Evolutionary conservation across 2,329 filamentous ascomycete species (phyloP).

Genomic region (Verruconis gallopava): DNA sequence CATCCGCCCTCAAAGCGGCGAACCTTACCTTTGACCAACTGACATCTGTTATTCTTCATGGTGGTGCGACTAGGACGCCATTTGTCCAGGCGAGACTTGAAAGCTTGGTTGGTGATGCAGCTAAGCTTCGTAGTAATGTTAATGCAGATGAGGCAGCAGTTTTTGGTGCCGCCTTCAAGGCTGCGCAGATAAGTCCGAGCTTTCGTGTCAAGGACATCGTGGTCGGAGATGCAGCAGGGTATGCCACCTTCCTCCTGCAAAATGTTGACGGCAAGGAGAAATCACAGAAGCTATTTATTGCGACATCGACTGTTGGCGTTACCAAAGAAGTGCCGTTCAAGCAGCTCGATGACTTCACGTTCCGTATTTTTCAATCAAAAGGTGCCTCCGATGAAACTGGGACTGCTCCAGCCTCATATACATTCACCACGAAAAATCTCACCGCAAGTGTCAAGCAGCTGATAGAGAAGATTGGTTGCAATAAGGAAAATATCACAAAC

Average conservation of each 20-base stretch:
- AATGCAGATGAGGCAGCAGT: slow-evolving; percentile 96
- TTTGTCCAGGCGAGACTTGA: slow-evolving; percentile 89
- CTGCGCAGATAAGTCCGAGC: slow-evolving; percentile 79
- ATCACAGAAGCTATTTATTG: slow-evolving; percentile 72
- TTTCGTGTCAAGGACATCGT: slow-evolving; percentile 98
- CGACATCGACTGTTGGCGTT: slow-evolving; percentile 60
- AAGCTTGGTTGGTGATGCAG: slow-evolving; percentile 52
- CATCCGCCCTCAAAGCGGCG: slow-evolving; percentile 60
- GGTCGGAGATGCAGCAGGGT: slow-evolving; percentile 62
- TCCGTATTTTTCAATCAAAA: slow-evolving; percentile 64
- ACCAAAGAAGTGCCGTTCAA: slow-evolving; percentile 78
- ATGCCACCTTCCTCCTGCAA: slow-evolving; percentile 66
- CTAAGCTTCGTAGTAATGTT: slow-evolving; percentile 84
- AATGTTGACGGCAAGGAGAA: slow-evolving; percentile 53
- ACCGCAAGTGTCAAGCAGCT: slow-evolving; percentile 70
- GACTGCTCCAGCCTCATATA: slow-evolving; percentile 38
- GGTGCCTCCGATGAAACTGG: slow-evolving; percentile 27
- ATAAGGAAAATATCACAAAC: slow-evolving; percentile 62
- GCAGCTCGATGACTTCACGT: slow-evolving; percentile 67
- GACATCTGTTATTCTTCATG: slow-evolving; percentile 85
- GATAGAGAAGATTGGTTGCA: slow-evolving; percentile 66
- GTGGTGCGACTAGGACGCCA: slow-evolving; percentile 78
- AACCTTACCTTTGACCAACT: slow-evolving; percentile 62
- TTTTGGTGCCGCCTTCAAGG: slow-evolving; percentile 90
- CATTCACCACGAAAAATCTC: slow-evolving; percentile 67